phyloP scores from a whole-genome alignment of 2,329 filamentous ascomycete genomes.

The Clonostachys sp. region DNA sequence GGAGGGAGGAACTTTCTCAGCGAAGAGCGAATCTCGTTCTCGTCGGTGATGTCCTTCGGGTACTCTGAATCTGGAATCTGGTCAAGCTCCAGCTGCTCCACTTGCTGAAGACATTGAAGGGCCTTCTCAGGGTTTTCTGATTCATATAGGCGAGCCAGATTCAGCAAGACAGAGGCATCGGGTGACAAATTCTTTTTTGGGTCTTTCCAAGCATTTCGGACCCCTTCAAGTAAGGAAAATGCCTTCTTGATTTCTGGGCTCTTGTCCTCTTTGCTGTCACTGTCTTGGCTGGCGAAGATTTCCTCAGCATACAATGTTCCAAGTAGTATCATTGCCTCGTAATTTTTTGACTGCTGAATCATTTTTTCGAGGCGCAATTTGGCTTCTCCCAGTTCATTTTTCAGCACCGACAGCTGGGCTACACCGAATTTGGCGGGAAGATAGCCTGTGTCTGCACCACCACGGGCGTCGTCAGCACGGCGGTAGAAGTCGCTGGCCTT shows the following conservation, averaged over 20 bases:
- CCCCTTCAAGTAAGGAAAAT: slow-evolving; percentile 75
- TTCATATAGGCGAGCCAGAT: slow-evolving; percentile 89
- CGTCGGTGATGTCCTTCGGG: slow-evolving; percentile 50
- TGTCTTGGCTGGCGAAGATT: slow-evolving; percentile 73
- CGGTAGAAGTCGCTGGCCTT: slow-evolving; percentile 83
- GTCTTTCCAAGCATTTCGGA: slow-evolving; percentile 88
- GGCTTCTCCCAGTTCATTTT: slow-evolving; percentile 82
- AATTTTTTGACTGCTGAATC: slow-evolving; percentile 74
- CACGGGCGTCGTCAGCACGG: slow-evolving; percentile 85
- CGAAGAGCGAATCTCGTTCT: slow-evolving; percentile 51
- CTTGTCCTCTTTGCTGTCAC: slow-evolving; percentile 79
- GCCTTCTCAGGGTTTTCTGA: slow-evolving; percentile 82
- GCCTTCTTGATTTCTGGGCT: slow-evolving; percentile 81
- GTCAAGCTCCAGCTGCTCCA: slow-evolving; percentile 84
- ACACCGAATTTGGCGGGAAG: slow-evolving; percentile 92
- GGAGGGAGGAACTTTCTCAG: slow-evolving; percentile 79
- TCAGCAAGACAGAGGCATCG: slow-evolving; percentile 84
- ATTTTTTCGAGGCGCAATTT: slow-evolving; percentile 95
- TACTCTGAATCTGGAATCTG: slow-evolving; percentile 68
- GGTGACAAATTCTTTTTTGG: slow-evolving; percentile 77
- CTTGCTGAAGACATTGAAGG: slow-evolving; percentile 83
- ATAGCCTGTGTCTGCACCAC: slow-evolving; percentile 85
- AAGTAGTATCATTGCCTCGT: slow-evolving; percentile 88
- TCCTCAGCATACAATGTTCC: slow-evolving; percentile 94
- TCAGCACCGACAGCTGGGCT: slow-evolving; percentile 82